Evolutionary conservation across 768 basidiomycete genomes (phyloP).

Genomic region (Mycena venus): DNA sequence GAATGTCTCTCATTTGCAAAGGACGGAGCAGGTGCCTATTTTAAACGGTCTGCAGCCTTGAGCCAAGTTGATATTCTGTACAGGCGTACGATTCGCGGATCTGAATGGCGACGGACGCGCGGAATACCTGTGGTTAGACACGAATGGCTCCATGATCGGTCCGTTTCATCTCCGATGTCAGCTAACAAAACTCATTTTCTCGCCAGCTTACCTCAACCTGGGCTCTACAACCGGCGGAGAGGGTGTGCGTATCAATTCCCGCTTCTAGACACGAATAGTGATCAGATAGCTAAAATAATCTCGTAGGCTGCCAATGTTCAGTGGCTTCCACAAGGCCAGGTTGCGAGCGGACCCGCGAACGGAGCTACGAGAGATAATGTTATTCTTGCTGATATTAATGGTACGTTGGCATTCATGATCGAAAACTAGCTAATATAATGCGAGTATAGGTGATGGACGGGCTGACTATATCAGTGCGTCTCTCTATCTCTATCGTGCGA

Average conservation of each 20-base stretch:
- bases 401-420: background rate
- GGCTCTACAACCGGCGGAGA: background rate
- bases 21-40: too few relatives aligned
- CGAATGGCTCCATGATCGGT: constrained; percentile 8
- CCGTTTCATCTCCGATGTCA: background rate
- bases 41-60: background rate
- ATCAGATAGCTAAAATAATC: background rate
- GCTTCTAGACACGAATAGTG: background rate
- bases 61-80: background rate
- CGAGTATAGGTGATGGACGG: background rate
- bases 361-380: background rate
- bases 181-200: too few relatives aligned
- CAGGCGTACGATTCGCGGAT: constrained; percentile 15
- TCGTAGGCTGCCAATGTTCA: background rate
- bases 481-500: background rate
- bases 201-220: background rate
- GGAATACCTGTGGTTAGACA: constrained; percentile 3
- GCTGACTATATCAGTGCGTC: constrained; percentile 15
- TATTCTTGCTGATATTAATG: constrained; percentile 3
- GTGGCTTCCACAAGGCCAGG: constrained; percentile 5
- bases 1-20: too few relatives aligned
- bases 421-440: background rate
- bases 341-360: constrained; percentile 5
- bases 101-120: constrained; percentile 3
- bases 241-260: background rate